These are phyloP conservation scores for Carex cristatella DNA, from an alignment of 176 grass and related monocot genomes.

Conservation along the genomic window DNA sequence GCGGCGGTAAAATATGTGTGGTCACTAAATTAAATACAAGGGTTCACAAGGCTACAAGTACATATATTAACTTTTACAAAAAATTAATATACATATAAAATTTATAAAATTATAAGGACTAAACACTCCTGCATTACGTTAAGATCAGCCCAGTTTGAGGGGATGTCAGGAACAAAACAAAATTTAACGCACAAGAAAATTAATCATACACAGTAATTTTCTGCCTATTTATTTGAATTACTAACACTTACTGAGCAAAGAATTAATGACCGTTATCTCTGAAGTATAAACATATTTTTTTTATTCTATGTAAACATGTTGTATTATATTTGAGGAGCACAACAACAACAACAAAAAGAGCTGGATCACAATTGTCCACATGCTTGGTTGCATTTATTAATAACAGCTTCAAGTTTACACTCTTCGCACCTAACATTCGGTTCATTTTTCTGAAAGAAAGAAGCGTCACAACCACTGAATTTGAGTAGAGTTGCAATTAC, in stretches of 20 bases:
- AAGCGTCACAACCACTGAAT: background rate
- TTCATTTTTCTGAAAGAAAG: background rate
- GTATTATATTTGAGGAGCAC: background rate
- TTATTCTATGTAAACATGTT: background rate
- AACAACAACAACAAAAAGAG: background rate
- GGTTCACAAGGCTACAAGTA: too few relatives aligned
- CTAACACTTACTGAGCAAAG: too few relatives aligned
- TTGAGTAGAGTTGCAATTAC: background rate
- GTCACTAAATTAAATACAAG: too few relatives aligned
- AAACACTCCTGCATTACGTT: too few relatives aligned
- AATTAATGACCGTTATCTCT: too few relatives aligned
- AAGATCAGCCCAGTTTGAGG: background rate
- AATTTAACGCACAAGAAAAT: background rate
- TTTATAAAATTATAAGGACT: too few relatives aligned
- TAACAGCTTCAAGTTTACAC: slow-evolving; percentile 8
- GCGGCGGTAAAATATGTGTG: background rate
- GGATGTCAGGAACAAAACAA: background rate
- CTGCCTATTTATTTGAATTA: too few relatives aligned
- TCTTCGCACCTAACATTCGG: background rate
- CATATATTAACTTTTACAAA: too few relatives aligned
- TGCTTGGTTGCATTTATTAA: background rate
- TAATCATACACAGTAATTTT: too few relatives aligned
- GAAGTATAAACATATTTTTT: background rate
- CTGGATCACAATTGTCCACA: background rate
- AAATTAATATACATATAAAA: too few relatives aligned